Percentiles rank a stretch among this genome's conserved stretches.
phyloP scores from a whole-genome alignment of 257 asterid species.

The Plantago elongata region DNA sequence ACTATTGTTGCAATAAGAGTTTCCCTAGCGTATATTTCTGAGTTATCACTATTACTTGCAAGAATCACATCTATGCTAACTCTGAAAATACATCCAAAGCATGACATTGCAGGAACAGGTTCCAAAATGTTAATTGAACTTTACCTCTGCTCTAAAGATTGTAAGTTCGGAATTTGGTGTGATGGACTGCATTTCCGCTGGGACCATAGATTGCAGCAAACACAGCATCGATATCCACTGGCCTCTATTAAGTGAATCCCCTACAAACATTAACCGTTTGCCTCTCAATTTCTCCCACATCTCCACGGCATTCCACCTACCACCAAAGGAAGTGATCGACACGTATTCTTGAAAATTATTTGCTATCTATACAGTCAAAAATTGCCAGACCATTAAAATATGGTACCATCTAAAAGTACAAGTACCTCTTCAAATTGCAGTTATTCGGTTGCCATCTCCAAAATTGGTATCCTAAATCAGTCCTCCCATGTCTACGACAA shows the following conservation, averaged over 20 bases:
- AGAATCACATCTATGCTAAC: background rate
- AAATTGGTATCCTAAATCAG: constrained; percentile 38
- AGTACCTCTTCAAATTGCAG: constrained; percentile 50
- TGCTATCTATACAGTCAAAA: background rate
- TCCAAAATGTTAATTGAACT: constrained; percentile 1
- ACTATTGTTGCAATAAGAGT: background rate
- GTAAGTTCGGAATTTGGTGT: constrained; percentile 87
- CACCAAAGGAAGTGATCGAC: constrained; percentile 12
- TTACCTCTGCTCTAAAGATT: constrained; percentile 82
- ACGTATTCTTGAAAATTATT: background rate
- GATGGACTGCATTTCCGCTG: constrained; percentile 57
- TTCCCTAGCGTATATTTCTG: background rate
- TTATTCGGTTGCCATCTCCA: constrained; percentile 52
- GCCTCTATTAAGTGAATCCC: constrained; percentile 90
- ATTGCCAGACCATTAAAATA: background rate
- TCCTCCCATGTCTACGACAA: constrained; percentile 54
- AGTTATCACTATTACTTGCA: background rate
- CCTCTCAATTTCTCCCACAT: constrained; percentile 96
- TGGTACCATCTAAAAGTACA: background rate
- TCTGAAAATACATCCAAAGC: background rate
- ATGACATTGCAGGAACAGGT: background rate
- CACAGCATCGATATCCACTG: constrained; percentile 97
- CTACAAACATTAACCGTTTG: constrained; percentile 88
- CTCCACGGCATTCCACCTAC: constrained; percentile 75
- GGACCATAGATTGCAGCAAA: constrained; percentile 62